Evolutionary conservation across 2,329 filamentous ascomycete genomes (phyloP), one percentile per base, ranked within the genome.

Genomic region (Purpureocillium lavendulum): DNA sequence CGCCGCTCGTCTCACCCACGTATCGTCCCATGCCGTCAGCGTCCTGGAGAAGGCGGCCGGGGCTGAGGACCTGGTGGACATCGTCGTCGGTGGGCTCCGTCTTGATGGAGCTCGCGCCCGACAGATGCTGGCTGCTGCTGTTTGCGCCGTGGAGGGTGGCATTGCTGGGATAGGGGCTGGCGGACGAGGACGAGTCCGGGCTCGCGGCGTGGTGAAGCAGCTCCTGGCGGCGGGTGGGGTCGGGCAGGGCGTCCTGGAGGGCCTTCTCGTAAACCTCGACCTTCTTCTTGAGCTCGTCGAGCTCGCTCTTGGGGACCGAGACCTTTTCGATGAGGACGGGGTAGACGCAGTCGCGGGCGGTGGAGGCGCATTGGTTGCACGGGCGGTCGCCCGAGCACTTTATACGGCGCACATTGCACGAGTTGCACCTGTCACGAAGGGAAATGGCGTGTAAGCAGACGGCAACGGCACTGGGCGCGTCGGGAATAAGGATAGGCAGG

Each of bases 351-450:
- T 68, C 62, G 41, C 70, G 60, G 26, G 62, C 59, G 24, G 64
- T 55, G 29, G 57, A 57, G 17, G 51, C 48, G 48, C 70, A 74
- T 45, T 70, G 66, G 31, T 52, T 50, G 49, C 70, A 74, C 0
- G 70, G 70, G n/a, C 49, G 54, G 4, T 69, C 62, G 34, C 70
- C 70, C 11, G 68, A 71, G 53, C 70, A 74, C 47, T 70, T 73
- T 51, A 71, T 67, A 41, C 70, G 64, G 33, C 69, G 65, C 34
- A 71, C 51, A 54, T 74, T 74, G 57, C 70, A 74, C 51, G 57
- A 65, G 49, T 74, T 73, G 59, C 70, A 73, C 41, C 70, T 73
- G 40, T 6, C 6, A 26, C 21, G 10, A 26, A 6, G 6, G 10
- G 10, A 26, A 10, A 26, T 26, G 6, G 21, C 10, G 21, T 26